Conservation (phyloP, 495 filamentous ascomycete genomes). For the Daldinia decipiens region DNA sequence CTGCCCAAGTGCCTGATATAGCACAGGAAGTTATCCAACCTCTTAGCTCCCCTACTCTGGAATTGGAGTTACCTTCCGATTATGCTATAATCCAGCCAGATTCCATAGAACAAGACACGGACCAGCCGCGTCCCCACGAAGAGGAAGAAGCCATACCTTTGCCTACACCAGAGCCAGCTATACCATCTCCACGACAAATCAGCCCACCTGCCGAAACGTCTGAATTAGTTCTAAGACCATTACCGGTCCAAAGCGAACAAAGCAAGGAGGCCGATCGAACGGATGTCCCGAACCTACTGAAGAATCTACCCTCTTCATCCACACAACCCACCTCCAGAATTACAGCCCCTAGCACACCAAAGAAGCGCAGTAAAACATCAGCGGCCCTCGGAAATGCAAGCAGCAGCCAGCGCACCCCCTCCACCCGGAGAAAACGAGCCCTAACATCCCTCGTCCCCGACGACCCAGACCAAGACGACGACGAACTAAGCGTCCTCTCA, state of each 20-base stretch:
- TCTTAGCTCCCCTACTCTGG: neutral
- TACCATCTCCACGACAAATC: neutral
- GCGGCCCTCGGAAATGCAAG: neutral
- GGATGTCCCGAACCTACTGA: neutral
- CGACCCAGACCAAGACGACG: conserved; percentile 40
- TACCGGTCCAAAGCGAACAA: neutral
- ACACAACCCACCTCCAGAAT: neutral
- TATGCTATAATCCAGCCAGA: neutral
- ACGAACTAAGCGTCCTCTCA: conserved; percentile 43
- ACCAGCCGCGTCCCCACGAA: neutral
- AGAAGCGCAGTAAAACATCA: conserved; percentile 25
- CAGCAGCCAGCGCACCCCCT: conserved; percentile 18
- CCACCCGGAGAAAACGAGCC: conserved; percentile 32
- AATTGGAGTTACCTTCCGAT: neutral
- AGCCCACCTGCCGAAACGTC: conserved; percentile 1
- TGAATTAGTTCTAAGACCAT: conserved; percentile 14
- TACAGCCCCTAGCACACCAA: conserved; percentile 37
- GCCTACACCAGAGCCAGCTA: neutral
- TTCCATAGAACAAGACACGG: neutral
- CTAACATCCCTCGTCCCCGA: conserved; percentile 42
- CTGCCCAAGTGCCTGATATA: neutral
- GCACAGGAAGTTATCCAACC: neutral
- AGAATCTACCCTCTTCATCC: neutral
- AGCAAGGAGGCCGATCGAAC: neutral
- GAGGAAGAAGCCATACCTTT: conserved; percentile 4